Evolutionary conservation across 306 rosid species (phyloP).

Genomic region (Begonia masoniana): DNA sequence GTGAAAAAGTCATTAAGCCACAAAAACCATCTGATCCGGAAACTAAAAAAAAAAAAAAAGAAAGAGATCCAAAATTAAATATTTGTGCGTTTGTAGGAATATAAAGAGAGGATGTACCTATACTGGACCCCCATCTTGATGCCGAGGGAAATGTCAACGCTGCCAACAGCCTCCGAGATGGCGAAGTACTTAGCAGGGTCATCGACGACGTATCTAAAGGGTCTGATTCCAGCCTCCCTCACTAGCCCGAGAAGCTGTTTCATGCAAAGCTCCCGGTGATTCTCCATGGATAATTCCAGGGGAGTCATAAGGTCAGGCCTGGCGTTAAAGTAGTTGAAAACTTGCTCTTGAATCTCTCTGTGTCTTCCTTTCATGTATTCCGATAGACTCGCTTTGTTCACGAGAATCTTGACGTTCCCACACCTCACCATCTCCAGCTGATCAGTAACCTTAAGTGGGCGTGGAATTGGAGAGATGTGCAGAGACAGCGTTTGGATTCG

Average conservation of each 20-base stretch:
- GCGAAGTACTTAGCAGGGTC: conserved; percentile 75
- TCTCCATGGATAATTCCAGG: conserved; percentile 55
- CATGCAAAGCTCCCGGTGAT: conserved; percentile 73
- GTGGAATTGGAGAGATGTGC: conserved; percentile 38
- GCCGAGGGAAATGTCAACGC: conserved; percentile 78
- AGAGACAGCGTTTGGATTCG: conserved; percentile 42
- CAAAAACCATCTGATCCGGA: too few species aligned
- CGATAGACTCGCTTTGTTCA: conserved; percentile 26
- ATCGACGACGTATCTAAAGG: conserved; percentile 34
- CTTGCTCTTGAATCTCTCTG: conserved; percentile 54
- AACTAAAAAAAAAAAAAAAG: neutral
- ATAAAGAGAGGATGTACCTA: conserved; percentile 29
- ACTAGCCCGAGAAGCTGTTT: conserved; percentile 64
- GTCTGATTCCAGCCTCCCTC: conserved; percentile 59
- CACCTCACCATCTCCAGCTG: conserved; percentile 27
- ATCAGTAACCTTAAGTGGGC: neutral
- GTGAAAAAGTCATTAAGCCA: too few species aligned
- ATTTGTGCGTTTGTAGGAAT: neutral
- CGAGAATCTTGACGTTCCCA: conserved; percentile 30
- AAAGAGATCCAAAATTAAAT: neutral
- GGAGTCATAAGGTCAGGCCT: conserved; percentile 79
- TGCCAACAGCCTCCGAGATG: conserved; percentile 64
- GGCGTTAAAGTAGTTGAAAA: conserved; percentile 45
- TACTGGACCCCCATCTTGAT: conserved; percentile 91
- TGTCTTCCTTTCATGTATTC: conserved; percentile 50